Conservation (phyloP, 2,329 filamentous ascomycete species). For the Diaporthe amygdali region DNA sequence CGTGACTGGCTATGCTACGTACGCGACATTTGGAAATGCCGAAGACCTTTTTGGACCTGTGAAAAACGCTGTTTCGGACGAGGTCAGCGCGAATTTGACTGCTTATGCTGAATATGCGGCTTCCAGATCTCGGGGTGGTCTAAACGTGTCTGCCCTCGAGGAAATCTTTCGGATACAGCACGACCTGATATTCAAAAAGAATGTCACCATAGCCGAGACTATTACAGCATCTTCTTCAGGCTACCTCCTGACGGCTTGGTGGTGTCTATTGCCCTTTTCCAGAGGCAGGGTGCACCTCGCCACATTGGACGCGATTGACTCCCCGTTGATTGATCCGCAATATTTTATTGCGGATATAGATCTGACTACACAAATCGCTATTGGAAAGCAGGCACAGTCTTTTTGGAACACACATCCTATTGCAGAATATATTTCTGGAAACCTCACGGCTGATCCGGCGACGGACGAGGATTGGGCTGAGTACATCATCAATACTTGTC, state of each 20-base stretch:
- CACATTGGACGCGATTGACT: constrained; percentile 38
- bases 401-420: constrained; percentile 39
- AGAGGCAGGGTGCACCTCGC: constrained; percentile 47
- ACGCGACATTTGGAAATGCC: constrained; percentile 35
- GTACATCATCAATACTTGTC: constrained; percentile 4
- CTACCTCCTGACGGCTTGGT: constrained; percentile 42
- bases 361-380: constrained; percentile 32
- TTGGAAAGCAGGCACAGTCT: constrained; percentile 35
- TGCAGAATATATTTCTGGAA: constrained; percentile 25
- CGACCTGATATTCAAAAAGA: constrained; percentile 50
- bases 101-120: constrained; percentile 23
- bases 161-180: constrained; percentile 49
- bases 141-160: constrained; percentile 39
- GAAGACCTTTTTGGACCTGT: constrained; percentile 36
- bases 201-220: constrained; percentile 52
- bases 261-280: constrained; percentile 44
- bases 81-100: constrained; percentile 29
- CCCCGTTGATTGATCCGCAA: constrained; percentile 43
- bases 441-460: neutral
- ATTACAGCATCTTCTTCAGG: constrained; percentile 41
- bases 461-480: constrained; percentile 14
- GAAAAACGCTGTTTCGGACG: constrained; percentile 28
- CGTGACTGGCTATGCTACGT: constrained; percentile 29
- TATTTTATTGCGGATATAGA: constrained; percentile 44
- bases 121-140: neutral